Conservation (phyloP, 495 filamentous ascomycete genomes). For the Parachaetomium inaequale region DNA sequence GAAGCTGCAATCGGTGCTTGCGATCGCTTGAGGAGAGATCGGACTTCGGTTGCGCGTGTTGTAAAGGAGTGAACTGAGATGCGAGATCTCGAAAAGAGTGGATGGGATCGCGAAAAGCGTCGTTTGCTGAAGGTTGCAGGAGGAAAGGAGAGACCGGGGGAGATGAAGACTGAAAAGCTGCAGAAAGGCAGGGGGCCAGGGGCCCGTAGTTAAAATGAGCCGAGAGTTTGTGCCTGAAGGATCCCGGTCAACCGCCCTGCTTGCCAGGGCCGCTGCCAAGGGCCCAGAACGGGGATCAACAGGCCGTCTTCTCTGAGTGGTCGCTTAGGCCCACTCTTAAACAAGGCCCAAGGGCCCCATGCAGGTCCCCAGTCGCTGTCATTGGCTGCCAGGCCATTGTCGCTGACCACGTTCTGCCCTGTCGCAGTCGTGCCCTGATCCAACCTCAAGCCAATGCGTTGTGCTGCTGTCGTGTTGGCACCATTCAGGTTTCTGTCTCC, state of each 20-base stretch:
- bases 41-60: slow-evolving; percentile 14
- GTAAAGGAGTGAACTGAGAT: slow-evolving; percentile 36
- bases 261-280: slow-evolving; percentile 1
- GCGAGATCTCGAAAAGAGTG: slow-evolving; percentile 36
- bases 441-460: background rate
- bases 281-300: slow-evolving; percentile 22
- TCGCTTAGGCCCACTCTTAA: slow-evolving; percentile 14
- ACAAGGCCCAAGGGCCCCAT: background rate
- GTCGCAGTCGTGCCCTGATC: background rate
- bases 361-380: slow-evolving; percentile 25
- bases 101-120: slow-evolving; percentile 31
- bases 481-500: background rate
- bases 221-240: slow-evolving; percentile 17
- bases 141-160: slow-evolving; percentile 15
- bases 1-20: slow-evolving; percentile 24
- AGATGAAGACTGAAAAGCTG: slow-evolving; percentile 17
- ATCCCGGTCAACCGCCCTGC: slow-evolving; percentile 20
- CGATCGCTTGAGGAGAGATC: slow-evolving; percentile 12
- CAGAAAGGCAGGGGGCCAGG: slow-evolving; percentile 4
- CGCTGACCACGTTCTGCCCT: background rate
- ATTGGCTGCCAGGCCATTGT: slow-evolving; percentile 19
- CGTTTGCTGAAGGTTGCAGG: slow-evolving; percentile 18
- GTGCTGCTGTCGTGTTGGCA: slow-evolving; percentile 4
- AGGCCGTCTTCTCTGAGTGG: slow-evolving; percentile 18
- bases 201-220: slow-evolving; percentile 25